Evolutionary conservation across 2,329 filamentous ascomycete genomes (phyloP).

Genomic region (Monilinia laxa): DNA sequence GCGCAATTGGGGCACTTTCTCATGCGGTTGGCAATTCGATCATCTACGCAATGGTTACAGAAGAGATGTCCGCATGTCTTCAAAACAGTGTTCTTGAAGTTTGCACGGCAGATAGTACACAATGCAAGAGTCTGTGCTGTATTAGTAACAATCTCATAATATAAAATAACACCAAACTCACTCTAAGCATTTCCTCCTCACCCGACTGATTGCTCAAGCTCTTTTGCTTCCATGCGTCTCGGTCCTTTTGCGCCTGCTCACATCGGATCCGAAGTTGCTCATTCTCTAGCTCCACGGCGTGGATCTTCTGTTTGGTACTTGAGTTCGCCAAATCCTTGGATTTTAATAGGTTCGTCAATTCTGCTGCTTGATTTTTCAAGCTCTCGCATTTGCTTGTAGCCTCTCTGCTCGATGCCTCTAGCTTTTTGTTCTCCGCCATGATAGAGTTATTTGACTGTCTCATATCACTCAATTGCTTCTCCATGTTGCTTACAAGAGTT

Average conservation of each 20-base stretch:
- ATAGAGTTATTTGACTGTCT: constrained; percentile 74
- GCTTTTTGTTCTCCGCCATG: constrained; percentile 68
- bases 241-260: constrained; percentile 75
- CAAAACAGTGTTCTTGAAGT: constrained; percentile 91
- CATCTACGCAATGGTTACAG: constrained; percentile 86
- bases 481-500: constrained; percentile 74
- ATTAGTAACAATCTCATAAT: constrained; percentile 40
- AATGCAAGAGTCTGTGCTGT: constrained; percentile 66
- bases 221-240: constrained; percentile 84
- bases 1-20: constrained; percentile 95
- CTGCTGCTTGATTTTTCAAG: constrained; percentile 71
- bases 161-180: constrained; percentile 53
- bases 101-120: constrained; percentile 88
- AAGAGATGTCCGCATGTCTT: constrained; percentile 95
- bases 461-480: constrained; percentile 85
- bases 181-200: constrained; percentile 81
- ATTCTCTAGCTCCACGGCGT: constrained; percentile 69
- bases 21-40: constrained; percentile 83
- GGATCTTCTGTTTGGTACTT: constrained; percentile 55
- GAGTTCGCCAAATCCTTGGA: constrained; percentile 66
- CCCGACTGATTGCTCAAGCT: constrained; percentile 76
- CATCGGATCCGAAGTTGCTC: constrained; percentile 77
- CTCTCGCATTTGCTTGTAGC: constrained; percentile 68
- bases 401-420: constrained; percentile 72
- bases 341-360: constrained; percentile 72